Base-by-base conservation (phyloP, 2,329 filamentous ascomycete species). In the Tolypocladium cylindrosporum region DNA sequence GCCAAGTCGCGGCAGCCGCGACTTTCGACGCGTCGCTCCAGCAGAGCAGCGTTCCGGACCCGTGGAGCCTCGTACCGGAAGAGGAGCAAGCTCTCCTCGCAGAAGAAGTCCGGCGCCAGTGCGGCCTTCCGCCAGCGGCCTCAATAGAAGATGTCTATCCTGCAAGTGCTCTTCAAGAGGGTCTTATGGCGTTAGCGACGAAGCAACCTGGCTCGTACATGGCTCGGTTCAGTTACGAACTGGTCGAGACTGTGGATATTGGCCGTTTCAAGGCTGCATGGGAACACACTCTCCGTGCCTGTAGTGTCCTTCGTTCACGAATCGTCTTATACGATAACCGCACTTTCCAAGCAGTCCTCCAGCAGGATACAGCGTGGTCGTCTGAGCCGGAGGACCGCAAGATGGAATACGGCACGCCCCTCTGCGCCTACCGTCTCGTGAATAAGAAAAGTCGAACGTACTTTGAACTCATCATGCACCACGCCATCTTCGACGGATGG, bases 101-200 rank as follows among this genome's bases (percentile, higher is more conserved):
- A 34, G 31, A 34, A 34, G 31, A 34, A 34, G 31, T 34, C 31
- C 31, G 31, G 31, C 31, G 8, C 6, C 31, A 34, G 31, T 34
- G 31, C 31, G 8, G 31, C 31, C 31, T 34, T 34, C 31, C 31
- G 31, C 8, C 31, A 34, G 69, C 31, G 9, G 39, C 31, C 31
- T 34, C 31, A 34, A 34, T 34, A 34, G 31, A 34, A 34, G 73
- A 77, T 56, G 61, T 71, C 1, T 76, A 72, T 51, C 74, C 74
- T 14, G 75, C 72, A 62, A 72, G 72, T 6, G 67, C 70, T 1
- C 64, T 77, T 1, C 75, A 77, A 55, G 71, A 72, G 57, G 74
- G 72, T 3, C 65, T 77, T 1, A 63, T 77, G 24, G 69, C 73
- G 0, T 59, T 75, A 1, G 65, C 73, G 0, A 63, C 61, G 19